These are phyloP conservation scores for Dissoconium aciculare DNA, from an alignment of 2,329 filamentous ascomycete genomes.

Conservation along the genomic window DNA sequence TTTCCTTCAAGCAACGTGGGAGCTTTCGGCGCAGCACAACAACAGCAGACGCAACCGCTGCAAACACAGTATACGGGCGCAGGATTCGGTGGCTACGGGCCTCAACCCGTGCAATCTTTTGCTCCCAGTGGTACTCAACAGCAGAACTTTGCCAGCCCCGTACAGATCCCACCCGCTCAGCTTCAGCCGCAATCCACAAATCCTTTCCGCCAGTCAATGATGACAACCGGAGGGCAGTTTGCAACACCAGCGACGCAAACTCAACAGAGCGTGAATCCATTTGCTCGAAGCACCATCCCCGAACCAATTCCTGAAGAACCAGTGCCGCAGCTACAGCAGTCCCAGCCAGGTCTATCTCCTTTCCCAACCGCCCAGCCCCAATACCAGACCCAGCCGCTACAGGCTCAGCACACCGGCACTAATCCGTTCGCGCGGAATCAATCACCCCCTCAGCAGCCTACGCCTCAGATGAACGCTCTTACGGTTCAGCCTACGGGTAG, in stretches of 20 bases:
- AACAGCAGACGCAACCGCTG: conserved; percentile 32
- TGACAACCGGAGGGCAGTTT: conserved; percentile 30
- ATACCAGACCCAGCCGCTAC: conserved; percentile 31
- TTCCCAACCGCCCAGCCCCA: conserved; percentile 12
- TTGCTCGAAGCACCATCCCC: conserved; percentile 44
- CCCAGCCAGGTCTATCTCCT: conserved; percentile 8
- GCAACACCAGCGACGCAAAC: conserved; percentile 12
- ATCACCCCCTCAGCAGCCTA: conserved; percentile 26
- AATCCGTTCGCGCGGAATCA: conserved; percentile 53
- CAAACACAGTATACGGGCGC: conserved; percentile 54
- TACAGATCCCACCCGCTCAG: conserved; percentile 26
- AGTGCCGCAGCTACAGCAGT: conserved; percentile 8
- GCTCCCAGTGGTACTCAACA: conserved; percentile 16
- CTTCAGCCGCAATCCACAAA: conserved; percentile 52
- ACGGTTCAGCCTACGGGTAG: conserved; percentile 68
- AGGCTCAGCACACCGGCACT: conserved; percentile 50
- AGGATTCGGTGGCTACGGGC: conserved; percentile 69
- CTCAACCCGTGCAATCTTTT: conserved; percentile 44
- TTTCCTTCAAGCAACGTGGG: conserved; percentile 17
- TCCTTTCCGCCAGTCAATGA: conserved; percentile 85
- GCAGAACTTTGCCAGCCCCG: conserved; percentile 14
- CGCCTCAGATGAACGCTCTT: conserved; percentile 36
- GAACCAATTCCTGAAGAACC: conserved; percentile 16
- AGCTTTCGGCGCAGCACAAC: conserved; percentile 24
- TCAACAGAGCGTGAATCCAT: conserved; percentile 29